Base-by-base conservation (phyloP, 1,139 yeast species). In the Candida sp. region DNA sequence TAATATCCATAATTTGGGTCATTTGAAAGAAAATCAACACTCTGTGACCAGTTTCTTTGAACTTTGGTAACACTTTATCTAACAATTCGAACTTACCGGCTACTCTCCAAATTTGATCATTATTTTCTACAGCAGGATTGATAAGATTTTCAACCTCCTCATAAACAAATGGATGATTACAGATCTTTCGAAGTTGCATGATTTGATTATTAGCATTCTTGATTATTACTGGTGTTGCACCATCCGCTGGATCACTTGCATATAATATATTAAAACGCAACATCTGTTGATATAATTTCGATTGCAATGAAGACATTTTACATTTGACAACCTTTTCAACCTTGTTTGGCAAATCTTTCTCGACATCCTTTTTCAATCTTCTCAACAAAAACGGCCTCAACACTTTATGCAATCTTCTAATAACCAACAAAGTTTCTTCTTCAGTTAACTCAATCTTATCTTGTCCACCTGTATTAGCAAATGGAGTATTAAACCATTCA, bases 161-260 rank as follows among this genome's bases (percentile, higher is more conserved):
- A 64, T 89, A 93, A 12, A 93, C 98, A 70, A 86, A 93, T 1
- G 99, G 99, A 71, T 93, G 99, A 62, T 93, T 93, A 71, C 98
- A 93, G 54, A 93, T 90, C 64, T 93, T 93, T 57, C 97, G 81
- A 65, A 93, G 75, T 66, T 93, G 99, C 99, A 93, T 93, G 45
- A 93, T 81, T 60, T 90, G 90, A 58, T 90, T 89, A 61, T 90
- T 89, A 55, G 89, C 82, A 46, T 96, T 91, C 70, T 91, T 88
- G 48, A 91, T 78, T 25, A 85, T 82, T 9, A 77, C 69, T 42
- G 75, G 74, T 44, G 77, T 69, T 38, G 55, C 58, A 49, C 75
- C 65, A 39, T 70, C 70, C 36, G 58, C 57, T 5, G 70, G 68
- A 49, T 79, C 83, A 45, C 84, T 84, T 38, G 84, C 77, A 56